These are phyloP conservation scores for Eimeria sp. DNA, from an alignment of 169 alveolate species.

Conservation along the genomic window DNA sequence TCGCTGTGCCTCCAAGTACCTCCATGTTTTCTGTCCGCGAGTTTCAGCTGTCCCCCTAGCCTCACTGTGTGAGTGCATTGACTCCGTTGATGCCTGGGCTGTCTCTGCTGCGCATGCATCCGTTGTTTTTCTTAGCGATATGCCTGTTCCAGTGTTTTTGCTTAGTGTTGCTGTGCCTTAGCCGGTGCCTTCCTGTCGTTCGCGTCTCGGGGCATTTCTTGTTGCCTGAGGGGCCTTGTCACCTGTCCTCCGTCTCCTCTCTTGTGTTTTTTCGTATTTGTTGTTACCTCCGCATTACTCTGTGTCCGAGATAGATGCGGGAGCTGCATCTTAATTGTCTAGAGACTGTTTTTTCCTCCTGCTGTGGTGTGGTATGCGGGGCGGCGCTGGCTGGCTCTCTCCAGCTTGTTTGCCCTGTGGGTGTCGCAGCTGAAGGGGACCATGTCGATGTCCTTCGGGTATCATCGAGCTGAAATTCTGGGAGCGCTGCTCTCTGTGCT, in stretches of 20 bases:
- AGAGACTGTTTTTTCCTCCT: not conserved
- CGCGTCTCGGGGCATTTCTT: not conserved
- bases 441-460: constrained; percentile 95
- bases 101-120: not conserved
- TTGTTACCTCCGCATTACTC: not conserved
- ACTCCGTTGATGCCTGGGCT: not conserved
- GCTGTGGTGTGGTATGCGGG: not conserved
- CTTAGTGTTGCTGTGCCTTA: not conserved
- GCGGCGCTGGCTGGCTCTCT: constrained; percentile 63
- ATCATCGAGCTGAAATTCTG: constrained; percentile 97
- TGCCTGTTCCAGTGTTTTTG: not conserved
- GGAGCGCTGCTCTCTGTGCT: constrained; percentile 97
- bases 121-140: not conserved
- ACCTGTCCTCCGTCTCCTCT: not conserved
- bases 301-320: not conserved
- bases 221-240: not conserved
- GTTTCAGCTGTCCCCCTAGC: not conserved
- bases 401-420: constrained; percentile 93
- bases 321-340: not conserved
- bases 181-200: not conserved
- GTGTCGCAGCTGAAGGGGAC: constrained; percentile 94
- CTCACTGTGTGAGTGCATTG: not conserved
- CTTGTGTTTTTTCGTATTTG: not conserved
- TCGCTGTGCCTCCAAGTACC: not conserved
- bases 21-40: not conserved